Base-by-base conservation (phyloP, 768 basidiomycete genomes). In the Lentinula aciculospora region DNA sequence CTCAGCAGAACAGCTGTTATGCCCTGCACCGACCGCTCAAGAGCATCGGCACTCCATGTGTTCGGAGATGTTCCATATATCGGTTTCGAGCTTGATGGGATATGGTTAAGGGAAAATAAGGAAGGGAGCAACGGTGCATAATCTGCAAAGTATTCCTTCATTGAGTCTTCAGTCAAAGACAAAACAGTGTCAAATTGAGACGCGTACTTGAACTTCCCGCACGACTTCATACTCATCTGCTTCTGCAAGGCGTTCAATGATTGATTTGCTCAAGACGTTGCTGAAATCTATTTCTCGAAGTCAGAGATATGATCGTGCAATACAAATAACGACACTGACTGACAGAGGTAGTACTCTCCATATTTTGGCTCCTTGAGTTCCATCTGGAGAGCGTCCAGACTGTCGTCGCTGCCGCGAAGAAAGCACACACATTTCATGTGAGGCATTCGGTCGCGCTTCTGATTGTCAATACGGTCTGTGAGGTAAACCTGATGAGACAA, bases 361-460 rank as follows among this genome's bases (percentile, higher is more conserved):
- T 98, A 99, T 72, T 89, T 89, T 9, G 95, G 96, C 66, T 93
- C 89, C 36, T 79, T 80, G 32, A 99, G 77, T 68, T 99, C 97
- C 56, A 81, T 76, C 63, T 88, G 89, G 56, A 98, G 78, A 25
- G 88, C 89, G 56, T 85, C 85, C 34, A 99, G 75, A 67, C 92
- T 94, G 29, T 88, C 84, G 48, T 91, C 86, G 57, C 80, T 88
- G 37, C 85, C 86, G 53, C 93, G 85, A 8, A 99, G 78, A 68
- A 99, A 94, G 70, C 93, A 96, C 54, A 98, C 84, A 67, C 97
- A 98, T 73, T 95, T 96, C 82, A 99, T 89, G 68, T 99, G 96
- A 12, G 92, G 84, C 84, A 98, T 93, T 25, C 92, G 76, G 68
- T 96, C 94, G 60, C 93, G 84, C 61, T 86, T 85, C 70, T 76